Conservation (phyloP, 106 monocot species). For the Allium cepa region DNA sequence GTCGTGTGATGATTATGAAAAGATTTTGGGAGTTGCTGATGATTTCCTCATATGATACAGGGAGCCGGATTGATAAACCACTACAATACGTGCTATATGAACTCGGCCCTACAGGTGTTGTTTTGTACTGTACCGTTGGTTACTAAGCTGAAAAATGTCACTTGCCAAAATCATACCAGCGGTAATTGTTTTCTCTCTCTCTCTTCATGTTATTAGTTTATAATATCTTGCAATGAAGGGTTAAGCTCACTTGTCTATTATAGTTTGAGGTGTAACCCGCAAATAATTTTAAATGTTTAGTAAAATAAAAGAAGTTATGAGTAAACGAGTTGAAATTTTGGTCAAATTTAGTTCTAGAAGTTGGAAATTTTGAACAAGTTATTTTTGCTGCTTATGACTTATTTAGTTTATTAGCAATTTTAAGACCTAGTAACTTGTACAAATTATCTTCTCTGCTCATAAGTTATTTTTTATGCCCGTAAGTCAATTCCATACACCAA, state of each 20-base stretch:
- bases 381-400: no score
- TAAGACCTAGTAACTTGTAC: no score
- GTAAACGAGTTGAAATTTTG: no score
- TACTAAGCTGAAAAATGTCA: constrained; percentile 17
- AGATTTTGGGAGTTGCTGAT: not conserved
- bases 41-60: constrained; percentile 8
- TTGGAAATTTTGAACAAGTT: no score
- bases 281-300: no score
- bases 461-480: no score
- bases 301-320: no score
- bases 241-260: not conserved
- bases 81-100: constrained; percentile 85
- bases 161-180: constrained; percentile 17
- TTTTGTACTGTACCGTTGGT: constrained; percentile 65
- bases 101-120: constrained; percentile 62
- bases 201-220: not conserved
- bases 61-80: constrained; percentile 64
- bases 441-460: no score
- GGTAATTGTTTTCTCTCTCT: constrained; percentile 7
- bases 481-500: no score
- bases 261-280: no score
- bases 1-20: not conserved
- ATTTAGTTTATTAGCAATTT: no score
- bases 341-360: no score
- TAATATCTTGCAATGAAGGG: not conserved